Evolutionary conservation across 2,329 filamentous ascomycete genomes (phyloP), one percentile per base, ranked within the genome.

Genomic region (Neonectria sp.): DNA sequence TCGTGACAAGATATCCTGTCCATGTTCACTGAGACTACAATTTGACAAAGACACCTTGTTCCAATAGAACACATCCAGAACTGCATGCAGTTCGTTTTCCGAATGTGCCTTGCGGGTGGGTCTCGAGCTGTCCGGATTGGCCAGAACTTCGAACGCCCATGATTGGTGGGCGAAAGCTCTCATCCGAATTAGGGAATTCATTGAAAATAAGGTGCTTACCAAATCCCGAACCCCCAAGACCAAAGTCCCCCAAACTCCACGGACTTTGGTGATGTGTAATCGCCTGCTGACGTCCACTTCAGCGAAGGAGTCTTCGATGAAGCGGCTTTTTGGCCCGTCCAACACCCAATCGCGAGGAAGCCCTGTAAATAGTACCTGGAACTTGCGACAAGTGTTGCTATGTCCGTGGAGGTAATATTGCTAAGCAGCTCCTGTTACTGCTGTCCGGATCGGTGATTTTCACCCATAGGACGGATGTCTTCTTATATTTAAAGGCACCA

Each of bases 261-360:
- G 64, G 60, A 57, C 8, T 31, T 60, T 24, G 21, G 37, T 9
- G 8, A 57, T 66, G 63, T 46, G 63, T 66, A 57, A 66, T 63
- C 52, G 25, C 24, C 33, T 17, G 13, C 55, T 15, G 15, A 43
- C 25, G 21, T 4, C n/a, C 27, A 35, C 48, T 43, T 45, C 17
- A 17, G 13, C n/a, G n/a, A 17, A 48, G n/a, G 37, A 29, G 21
- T 21, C n/a, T 55, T n/a, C 13, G 12, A 29, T 6, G 49, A 45
- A 27, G 17, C 6, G 24, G 25, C 27, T 11, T 31, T 13, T 15
- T 7, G 43, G 17, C 40, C 29, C 5, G 12, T 33, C 15, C 12
- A 9, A 37, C 37, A 15, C 51, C 24, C 35, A 24, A 46, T 61
- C 27, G 12, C 27, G 15, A 21, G 29, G 29, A 24, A 15, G 49